phyloP scores from a whole-genome alignment of 768 basidiomycete species.

The Tricholoma matsutake region DNA sequence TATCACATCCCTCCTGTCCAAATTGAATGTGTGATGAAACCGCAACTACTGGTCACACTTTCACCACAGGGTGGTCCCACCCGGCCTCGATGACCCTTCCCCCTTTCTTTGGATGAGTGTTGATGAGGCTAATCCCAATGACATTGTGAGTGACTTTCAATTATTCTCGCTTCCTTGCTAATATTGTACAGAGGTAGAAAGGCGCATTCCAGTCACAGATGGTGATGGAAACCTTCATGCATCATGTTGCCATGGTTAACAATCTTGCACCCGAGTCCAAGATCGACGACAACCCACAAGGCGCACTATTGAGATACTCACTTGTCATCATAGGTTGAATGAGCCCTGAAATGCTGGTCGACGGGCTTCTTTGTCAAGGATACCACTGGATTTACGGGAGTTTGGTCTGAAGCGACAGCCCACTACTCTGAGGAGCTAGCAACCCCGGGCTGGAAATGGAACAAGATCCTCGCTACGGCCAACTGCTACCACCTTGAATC shows the following conservation, averaged over 20 bases:
- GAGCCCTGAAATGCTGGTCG: not conserved
- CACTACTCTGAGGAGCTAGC: not conserved
- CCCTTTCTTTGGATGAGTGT: conserved; percentile 2
- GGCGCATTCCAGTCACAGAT: conserved; percentile 1
- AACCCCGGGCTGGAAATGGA: not conserved
- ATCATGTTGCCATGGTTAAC: not conserved
- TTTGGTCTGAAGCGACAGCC: not conserved
- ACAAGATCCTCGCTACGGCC: not conserved
- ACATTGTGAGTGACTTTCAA: conserved; percentile 2
- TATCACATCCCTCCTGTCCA: too few relatives aligned
- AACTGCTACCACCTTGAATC: conserved; percentile 1
- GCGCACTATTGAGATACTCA: not conserved
- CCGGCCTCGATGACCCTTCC: not conserved
- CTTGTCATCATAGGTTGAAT: not conserved
- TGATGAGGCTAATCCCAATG: conserved; percentile 1
- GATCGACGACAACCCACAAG: not conserved
- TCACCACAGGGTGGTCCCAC: not conserved
- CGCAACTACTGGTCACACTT: too few relatives aligned
- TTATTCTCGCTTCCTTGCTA: conserved; percentile 1
- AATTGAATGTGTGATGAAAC: too few relatives aligned
- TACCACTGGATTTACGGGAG: not conserved
- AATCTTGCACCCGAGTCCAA: not conserved
- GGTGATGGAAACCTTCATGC: conserved; percentile 1
- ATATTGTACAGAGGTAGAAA: conserved; percentile 3
- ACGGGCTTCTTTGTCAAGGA: not conserved